phyloP scores from a whole-genome alignment of 2,329 filamentous ascomycete genomes.

The Drechmeria coniospora region DNA sequence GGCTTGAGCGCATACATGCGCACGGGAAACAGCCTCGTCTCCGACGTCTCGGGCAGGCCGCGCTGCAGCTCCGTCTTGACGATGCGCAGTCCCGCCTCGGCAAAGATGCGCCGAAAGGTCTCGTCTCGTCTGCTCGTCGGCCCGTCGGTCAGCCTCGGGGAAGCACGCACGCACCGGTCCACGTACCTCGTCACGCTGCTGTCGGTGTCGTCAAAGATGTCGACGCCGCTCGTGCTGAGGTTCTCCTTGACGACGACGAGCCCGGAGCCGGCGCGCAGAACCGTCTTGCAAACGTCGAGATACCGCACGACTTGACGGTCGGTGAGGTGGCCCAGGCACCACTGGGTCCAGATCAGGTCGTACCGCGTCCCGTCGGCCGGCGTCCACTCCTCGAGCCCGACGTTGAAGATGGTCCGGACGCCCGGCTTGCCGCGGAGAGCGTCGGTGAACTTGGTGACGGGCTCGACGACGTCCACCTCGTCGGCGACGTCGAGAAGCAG shows the following conservation, averaged over 20 bases:
- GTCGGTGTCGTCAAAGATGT: conserved; percentile 53
- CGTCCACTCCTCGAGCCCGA: conserved; percentile 55
- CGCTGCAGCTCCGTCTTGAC: conserved; percentile 42
- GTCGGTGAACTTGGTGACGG: conserved; percentile 61
- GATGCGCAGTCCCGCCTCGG: conserved; percentile 48
- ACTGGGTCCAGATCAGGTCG: conserved; percentile 72
- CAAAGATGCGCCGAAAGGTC: conserved; percentile 55
- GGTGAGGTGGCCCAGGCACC: conserved; percentile 68
- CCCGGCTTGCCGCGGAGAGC: conserved; percentile 40
- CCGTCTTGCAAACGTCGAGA: conserved; percentile 39
- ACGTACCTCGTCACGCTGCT: conserved; percentile 53
- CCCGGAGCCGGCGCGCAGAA: conserved; percentile 5
- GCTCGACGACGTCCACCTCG: conserved; percentile 66
- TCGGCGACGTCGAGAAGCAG: conserved; percentile 51
- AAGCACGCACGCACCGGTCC: neutral
- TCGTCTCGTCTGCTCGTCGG: conserved; percentile 38
- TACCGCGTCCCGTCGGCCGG: conserved; percentile 32
- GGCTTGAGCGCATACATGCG: neutral
- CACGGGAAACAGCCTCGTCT: neutral
- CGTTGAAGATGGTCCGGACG: conserved; percentile 44
- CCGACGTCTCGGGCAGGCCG: neutral
- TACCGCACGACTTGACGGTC: conserved; percentile 57
- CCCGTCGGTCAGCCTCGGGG: neutral
- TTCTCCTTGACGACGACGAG: conserved; percentile 43
- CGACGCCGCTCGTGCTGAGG: conserved; percentile 30